Conservation (phyloP, 169 alveolate genomes). For the Cryptosporidium ubiquitum region DNA sequence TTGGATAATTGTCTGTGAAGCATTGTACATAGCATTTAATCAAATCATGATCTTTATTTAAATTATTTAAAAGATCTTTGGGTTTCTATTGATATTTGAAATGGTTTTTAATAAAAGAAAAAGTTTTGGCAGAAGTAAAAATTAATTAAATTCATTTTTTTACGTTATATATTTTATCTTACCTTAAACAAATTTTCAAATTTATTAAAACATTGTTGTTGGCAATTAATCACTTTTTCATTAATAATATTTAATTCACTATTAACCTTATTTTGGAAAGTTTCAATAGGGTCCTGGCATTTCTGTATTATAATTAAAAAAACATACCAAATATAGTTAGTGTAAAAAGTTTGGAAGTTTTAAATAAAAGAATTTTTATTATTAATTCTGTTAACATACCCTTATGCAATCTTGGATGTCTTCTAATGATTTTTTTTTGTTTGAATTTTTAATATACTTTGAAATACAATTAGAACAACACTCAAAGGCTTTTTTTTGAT, state of each 20-base stretch:
- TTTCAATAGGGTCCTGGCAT: conserved; percentile 16
- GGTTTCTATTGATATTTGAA: neutral
- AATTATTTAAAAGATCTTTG: neutral
- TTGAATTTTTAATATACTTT: neutral
- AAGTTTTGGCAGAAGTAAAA: neutral
- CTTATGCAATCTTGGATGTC: conserved; percentile 6
- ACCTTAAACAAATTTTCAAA: conserved; percentile 26
- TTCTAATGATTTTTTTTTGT: conserved; percentile 5
- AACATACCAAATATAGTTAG: too few species aligned
- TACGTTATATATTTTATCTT: neutral
- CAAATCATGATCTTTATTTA: neutral
- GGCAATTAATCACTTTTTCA: conserved; percentile 17
- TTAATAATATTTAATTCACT: neutral
- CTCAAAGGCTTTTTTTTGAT: conserved; percentile 43
- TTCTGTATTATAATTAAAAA: neutral
- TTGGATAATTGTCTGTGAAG: conserved; percentile 14
- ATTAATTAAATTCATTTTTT: neutral
- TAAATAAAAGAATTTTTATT: too few species aligned
- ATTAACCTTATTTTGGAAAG: conserved; percentile 19
- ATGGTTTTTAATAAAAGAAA: neutral
- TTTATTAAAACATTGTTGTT: neutral
- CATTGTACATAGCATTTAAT: conserved; percentile 18
- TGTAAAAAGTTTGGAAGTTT: too few species aligned
- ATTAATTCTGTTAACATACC: neutral
- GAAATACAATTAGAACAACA: conserved; percentile 14